Percentiles rank a stretch among this genome's conserved stretches.
Evolutionary conservation across 2,329 filamentous ascomycete species (phyloP).

Genomic region (Tolypocladium nubicola): DNA sequence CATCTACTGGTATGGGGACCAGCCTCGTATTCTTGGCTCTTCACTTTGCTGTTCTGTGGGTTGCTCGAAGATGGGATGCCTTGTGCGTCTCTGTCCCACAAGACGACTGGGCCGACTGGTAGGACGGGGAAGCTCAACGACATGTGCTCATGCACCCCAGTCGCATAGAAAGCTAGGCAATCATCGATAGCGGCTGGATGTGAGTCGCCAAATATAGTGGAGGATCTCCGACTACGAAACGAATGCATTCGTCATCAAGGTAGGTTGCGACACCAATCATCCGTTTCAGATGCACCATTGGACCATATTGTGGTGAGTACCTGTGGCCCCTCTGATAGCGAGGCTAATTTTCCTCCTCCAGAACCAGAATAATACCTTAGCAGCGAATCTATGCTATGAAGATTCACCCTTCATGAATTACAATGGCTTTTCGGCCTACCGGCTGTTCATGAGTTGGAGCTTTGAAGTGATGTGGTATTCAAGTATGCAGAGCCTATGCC

Average conservation of each 20-base stretch:
- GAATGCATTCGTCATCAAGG: not conserved
- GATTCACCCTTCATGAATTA: not conserved
- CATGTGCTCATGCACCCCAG: not conserved
- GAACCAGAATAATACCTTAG: not conserved
- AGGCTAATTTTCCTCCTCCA: not conserved
- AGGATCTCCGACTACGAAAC: not conserved
- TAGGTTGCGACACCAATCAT: not conserved
- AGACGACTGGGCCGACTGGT: conserved; percentile 21
- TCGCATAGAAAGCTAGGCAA: not conserved
- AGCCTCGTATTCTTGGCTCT: conserved; percentile 20
- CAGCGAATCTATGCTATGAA: not conserved
- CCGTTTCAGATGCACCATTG: not conserved
- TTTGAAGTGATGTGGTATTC: not conserved
- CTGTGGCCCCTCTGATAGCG: not conserved
- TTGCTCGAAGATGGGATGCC: conserved; percentile 20
- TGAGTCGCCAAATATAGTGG: not conserved
- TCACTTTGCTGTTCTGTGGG: conserved; percentile 23
- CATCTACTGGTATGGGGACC: conserved; percentile 18
- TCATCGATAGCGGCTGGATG: not conserved
- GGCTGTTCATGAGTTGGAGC: not conserved
- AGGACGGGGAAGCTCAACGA: not conserved
- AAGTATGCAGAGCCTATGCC: not conserved
- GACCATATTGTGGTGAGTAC: not conserved
- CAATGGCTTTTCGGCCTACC: not conserved
- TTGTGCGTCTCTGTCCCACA: conserved; percentile 18